These are phyloP conservation scores for Aspergillus fischeri DNA, from an alignment of 2,329 filamentous ascomycete genomes.

Conservation along the genomic window DNA sequence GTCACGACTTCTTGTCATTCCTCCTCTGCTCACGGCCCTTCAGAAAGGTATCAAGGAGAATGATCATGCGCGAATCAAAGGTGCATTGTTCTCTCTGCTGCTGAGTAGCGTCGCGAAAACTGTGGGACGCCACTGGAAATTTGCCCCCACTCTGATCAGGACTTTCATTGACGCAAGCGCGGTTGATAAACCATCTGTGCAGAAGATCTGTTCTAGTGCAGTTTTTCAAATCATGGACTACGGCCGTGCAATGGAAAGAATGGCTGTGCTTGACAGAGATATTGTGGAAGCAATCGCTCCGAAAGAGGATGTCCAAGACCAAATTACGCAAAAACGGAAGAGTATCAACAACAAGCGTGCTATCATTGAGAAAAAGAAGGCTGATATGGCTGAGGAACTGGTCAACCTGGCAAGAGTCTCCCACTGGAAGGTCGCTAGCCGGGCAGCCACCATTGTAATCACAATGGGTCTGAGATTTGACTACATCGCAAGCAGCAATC, in stretches of 20 bases:
- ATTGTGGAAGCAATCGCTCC: constrained; percentile 71
- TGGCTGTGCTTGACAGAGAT: constrained; percentile 73
- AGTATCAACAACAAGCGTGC: constrained; percentile 71
- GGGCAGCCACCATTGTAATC: constrained; percentile 84
- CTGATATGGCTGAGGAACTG: constrained; percentile 73
- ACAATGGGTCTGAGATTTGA: constrained; percentile 92
- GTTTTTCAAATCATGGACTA: constrained; percentile 88
- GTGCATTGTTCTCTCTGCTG: constrained; percentile 83
- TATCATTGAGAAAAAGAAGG: constrained; percentile 79
- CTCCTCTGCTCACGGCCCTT: constrained; percentile 74
- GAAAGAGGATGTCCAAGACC: constrained; percentile 55
- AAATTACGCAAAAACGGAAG: constrained; percentile 58
- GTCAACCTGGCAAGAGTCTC: constrained; percentile 71
- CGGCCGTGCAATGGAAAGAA: constrained; percentile 78
- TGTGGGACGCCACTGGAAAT: constrained; percentile 87
- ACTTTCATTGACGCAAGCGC: constrained; percentile 85
- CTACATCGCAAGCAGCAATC: constrained; percentile 71
- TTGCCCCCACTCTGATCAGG: constrained; percentile 82
- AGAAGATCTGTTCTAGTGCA: constrained; percentile 76
- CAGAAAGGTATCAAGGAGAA: constrained; percentile 72
- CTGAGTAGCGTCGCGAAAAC: constrained; percentile 87
- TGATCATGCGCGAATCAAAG: constrained; percentile 90
- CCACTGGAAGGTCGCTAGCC: constrained; percentile 93
- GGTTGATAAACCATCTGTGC: constrained; percentile 91
- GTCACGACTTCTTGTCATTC: constrained; percentile 82